A percentile compares a stretch with the other conserved stretches of the same genome.
Evolutionary conservation across 2,329 filamentous ascomycete genomes (phyloP).

Genomic region (Macrophomina phaseolina): DNA sequence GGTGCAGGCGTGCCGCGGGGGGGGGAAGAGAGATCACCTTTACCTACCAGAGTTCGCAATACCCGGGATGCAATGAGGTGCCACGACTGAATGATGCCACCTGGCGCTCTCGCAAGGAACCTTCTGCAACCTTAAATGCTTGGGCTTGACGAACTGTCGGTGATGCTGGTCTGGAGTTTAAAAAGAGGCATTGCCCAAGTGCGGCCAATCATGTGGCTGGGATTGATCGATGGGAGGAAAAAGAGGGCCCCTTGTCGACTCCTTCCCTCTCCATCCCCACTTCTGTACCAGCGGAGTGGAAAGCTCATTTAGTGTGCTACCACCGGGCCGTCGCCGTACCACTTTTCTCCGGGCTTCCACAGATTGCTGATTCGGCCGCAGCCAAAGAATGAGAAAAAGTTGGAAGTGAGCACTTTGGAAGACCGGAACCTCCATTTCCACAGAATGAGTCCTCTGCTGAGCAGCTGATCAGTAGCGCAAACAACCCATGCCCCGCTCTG

Average conservation of each 20-base stretch:
- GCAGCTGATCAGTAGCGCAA: not conserved
- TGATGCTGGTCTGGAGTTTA: not conserved
- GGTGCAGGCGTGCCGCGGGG: not conserved
- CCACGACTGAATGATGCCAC: not conserved
- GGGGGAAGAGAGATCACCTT: too few relatives aligned
- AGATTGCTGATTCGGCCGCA: not conserved
- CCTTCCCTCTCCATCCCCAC: not conserved
- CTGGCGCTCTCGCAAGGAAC: not conserved
- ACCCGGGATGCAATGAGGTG: not conserved
- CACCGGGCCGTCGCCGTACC: not conserved
- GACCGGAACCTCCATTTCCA: too few relatives aligned
- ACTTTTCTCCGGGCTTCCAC: not conserved
- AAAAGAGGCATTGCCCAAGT: not conserved
- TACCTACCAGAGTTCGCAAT: not conserved
- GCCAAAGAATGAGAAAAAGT: too few relatives aligned
- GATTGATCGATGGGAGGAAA: not conserved
- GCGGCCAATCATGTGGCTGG: not conserved
- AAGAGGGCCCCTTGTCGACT: not conserved
- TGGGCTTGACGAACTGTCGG: not conserved
- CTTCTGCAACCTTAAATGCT: not conserved
- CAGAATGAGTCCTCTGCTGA: not conserved
- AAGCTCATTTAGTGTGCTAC: not conserved
- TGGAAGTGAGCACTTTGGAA: too few relatives aligned
- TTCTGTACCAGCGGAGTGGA: conserved; percentile 5
- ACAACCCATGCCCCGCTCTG: not conserved